phyloP scores from a whole-genome alignment of 2,329 filamentous ascomycete genomes.

The Colletotrichum horii region DNA sequence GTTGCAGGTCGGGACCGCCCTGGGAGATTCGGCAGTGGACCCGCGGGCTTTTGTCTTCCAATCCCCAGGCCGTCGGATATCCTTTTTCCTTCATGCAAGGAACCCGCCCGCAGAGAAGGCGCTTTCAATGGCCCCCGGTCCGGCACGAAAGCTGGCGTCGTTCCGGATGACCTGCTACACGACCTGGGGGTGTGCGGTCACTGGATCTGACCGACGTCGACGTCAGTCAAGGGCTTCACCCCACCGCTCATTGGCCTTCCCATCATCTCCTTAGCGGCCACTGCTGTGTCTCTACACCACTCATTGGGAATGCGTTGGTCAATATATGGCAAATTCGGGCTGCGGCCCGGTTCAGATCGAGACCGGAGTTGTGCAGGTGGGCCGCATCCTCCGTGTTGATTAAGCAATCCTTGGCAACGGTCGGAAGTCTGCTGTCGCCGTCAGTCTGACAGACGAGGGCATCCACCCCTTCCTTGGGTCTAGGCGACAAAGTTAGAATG shows the following conservation, averaged over 20 bases:
- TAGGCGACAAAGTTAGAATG: neutral
- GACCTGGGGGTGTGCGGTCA: neutral
- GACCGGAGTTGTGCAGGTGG: neutral
- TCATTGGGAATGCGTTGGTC: neutral
- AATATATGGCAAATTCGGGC: neutral
- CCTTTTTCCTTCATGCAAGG: conserved; percentile 9
- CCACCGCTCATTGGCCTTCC: neutral
- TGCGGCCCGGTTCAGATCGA: neutral
- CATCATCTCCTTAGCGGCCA: neutral
- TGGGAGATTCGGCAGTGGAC: neutral
- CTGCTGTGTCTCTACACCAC: neutral
- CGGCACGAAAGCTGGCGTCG: neutral
- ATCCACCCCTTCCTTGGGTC: neutral
- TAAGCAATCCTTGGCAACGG: neutral
- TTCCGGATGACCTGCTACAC: conserved; percentile 15
- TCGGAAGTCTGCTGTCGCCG: neutral
- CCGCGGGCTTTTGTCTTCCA: neutral
- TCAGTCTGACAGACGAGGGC: neutral
- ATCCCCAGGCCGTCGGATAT: neutral
- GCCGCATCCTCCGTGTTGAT: neutral
- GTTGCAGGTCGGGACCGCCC: conserved; percentile 5
- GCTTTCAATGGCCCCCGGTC: neutral
- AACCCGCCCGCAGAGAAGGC: neutral
- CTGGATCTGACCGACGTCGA: neutral
- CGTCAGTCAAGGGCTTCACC: conserved; percentile 9